phyloP scores from a whole-genome alignment of 495 filamentous ascomycete species.

The Melanomma pulvis-pyrius region DNA sequence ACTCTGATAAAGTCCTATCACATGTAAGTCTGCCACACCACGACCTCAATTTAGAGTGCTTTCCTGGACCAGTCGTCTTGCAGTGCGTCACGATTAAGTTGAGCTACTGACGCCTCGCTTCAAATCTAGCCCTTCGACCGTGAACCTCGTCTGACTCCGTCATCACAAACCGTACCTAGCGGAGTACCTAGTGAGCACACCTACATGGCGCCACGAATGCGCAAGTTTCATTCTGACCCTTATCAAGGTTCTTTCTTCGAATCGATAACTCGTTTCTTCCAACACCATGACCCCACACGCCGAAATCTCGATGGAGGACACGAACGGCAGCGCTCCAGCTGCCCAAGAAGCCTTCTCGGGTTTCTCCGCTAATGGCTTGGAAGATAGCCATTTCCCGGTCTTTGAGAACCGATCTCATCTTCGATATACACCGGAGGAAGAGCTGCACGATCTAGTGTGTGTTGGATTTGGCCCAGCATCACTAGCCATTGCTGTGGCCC shows the following conservation, averaged over 20 bases:
- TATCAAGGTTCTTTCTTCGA: too few species aligned
- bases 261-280: not conserved
- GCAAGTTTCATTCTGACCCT: not conserved
- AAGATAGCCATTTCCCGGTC: not conserved
- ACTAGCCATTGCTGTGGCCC: conserved; percentile 86
- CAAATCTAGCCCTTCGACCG: not conserved
- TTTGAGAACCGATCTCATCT: conserved; percentile 40
- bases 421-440: conserved; percentile 50
- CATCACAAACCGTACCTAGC: not conserved
- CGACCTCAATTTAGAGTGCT: not conserved
- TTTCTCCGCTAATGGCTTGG: not conserved
- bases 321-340: conserved; percentile 1
- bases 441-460: conserved; percentile 80
- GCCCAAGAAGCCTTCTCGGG: conserved; percentile 11
- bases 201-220: not conserved
- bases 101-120: conserved; percentile 10
- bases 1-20: not conserved
- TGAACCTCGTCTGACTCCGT: not conserved
- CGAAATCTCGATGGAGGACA: conserved; percentile 3
- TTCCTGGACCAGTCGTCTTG: not conserved
- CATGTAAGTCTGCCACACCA: conserved; percentile 9
- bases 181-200: not conserved
- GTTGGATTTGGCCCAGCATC: conserved; percentile 94
- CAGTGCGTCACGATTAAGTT: conserved; percentile 3
- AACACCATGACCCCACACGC: conserved; percentile 34